phyloP scores from a whole-genome alignment of 2,329 filamentous ascomycete genomes.

The Alternaria arbusti region DNA sequence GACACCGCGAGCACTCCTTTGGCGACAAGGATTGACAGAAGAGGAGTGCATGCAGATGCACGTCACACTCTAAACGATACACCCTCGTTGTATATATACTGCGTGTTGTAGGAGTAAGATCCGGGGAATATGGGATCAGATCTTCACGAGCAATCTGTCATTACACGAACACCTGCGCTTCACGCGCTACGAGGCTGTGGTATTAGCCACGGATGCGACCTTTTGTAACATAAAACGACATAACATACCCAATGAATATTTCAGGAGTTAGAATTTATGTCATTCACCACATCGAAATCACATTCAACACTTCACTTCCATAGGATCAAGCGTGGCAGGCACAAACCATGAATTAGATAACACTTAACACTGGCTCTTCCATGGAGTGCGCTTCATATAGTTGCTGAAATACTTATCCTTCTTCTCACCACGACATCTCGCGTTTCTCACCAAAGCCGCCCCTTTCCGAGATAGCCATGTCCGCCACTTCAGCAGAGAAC shows the following conservation, averaged over 20 bases:
- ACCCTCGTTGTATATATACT: conserved; percentile 11
- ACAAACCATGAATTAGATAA: not conserved
- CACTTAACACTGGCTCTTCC: too few species aligned
- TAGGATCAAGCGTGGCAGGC: not conserved
- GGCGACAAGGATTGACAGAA: too few species aligned
- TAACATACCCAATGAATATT: not conserved
- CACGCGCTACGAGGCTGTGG: not conserved
- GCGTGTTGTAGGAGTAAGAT: not conserved
- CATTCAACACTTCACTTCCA: not conserved
- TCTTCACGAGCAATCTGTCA: not conserved
- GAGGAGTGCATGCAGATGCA: too few species aligned
- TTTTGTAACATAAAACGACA: not conserved
- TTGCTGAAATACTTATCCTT: too few species aligned
- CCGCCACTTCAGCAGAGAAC: not conserved
- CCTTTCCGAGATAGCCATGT: not conserved
- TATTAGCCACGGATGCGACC: not conserved
- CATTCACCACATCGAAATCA: not conserved
- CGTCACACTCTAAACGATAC: not conserved
- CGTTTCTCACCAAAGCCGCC: too few species aligned
- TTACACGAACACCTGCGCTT: not conserved
- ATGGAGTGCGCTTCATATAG: too few species aligned
- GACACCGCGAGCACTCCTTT: too few species aligned
- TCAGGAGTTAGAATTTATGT: not conserved
- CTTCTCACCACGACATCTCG: too few species aligned
- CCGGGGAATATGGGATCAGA: too few species aligned